A percentile compares a stretch with the other conserved stretches of the same genome.
Conservation (phyloP, 2,329 filamentous ascomycete species). For the Calonectria crousiana region DNA sequence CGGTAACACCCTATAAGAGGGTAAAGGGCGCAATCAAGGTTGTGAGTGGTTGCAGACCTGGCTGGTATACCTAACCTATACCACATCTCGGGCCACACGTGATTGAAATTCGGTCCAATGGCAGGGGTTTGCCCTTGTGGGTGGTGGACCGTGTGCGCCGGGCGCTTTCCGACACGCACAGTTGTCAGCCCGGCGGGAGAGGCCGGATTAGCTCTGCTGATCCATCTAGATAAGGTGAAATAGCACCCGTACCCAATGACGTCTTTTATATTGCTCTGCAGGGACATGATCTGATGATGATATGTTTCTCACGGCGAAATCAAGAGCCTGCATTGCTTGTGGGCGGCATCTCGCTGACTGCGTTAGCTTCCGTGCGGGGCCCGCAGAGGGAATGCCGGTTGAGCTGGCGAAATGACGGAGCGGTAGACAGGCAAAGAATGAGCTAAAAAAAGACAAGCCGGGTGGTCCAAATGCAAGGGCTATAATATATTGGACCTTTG, state of each 20-base stretch:
- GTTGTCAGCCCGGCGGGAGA: background rate
- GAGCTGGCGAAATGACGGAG: background rate
- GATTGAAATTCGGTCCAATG: background rate
- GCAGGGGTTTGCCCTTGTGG: background rate
- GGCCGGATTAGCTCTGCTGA: background rate
- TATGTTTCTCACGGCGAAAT: background rate
- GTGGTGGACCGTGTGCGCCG: background rate
- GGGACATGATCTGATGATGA: background rate
- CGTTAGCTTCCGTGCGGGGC: background rate
- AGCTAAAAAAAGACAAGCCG: background rate
- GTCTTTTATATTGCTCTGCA: background rate
- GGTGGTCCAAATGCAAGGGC: background rate
- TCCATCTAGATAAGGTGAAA: background rate
- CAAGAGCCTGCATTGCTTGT: background rate
- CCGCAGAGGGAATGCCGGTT: background rate
- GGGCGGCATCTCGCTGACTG: background rate
- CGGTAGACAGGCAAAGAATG: background rate
- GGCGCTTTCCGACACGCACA: background rate
- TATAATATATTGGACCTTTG: background rate
- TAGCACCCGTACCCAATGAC: background rate
- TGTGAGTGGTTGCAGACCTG: background rate
- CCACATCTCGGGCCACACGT: background rate
- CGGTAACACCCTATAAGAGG: too few relatives aligned
- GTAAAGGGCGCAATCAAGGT: too few relatives aligned
- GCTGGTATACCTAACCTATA: background rate